Conservation (phyloP, 116 monocot genomes). For the Zostera marina region DNA sequence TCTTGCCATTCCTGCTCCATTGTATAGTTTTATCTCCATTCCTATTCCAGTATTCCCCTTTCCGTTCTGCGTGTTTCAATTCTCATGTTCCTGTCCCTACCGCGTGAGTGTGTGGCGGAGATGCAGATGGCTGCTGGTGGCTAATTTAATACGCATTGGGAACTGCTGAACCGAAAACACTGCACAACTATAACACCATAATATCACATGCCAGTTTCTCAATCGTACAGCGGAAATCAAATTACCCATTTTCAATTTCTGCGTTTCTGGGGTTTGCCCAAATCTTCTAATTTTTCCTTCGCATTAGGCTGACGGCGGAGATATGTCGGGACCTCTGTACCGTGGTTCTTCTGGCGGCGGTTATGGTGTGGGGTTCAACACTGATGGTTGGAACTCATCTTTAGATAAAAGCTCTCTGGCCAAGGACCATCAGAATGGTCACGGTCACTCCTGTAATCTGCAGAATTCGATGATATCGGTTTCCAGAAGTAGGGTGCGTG, state of each 20-base stretch:
- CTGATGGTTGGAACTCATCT: conserved; percentile 7
- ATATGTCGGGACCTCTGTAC: conserved; percentile 23
- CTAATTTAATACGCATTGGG: conserved; percentile 3
- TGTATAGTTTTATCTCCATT: neutral
- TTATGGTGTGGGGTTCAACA: neutral
- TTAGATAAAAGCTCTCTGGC: conserved; percentile 1
- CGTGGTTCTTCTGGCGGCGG: conserved; percentile 20
- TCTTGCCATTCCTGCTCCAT: conserved; percentile 4
- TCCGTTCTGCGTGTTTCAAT: neutral
- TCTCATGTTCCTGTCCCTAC: neutral
- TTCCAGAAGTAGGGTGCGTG: conserved; percentile 12
- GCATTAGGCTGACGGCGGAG: neutral
- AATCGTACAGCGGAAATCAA: neutral
- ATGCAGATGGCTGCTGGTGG: neutral
- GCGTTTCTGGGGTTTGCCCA: neutral
- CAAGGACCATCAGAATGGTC: conserved; percentile 24
- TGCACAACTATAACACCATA: neutral
- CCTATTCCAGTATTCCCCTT: too few species aligned
- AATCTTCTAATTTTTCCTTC: neutral
- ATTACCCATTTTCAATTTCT: neutral
- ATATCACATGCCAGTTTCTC: neutral
- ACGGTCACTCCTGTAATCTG: conserved; percentile 10
- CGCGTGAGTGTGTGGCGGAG: neutral
- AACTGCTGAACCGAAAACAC: too few species aligned
- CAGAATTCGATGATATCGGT: conserved; percentile 1